phyloP scores from a whole-genome alignment of 352 stramenopile species.

The Phytophthora nicotianae region DNA sequence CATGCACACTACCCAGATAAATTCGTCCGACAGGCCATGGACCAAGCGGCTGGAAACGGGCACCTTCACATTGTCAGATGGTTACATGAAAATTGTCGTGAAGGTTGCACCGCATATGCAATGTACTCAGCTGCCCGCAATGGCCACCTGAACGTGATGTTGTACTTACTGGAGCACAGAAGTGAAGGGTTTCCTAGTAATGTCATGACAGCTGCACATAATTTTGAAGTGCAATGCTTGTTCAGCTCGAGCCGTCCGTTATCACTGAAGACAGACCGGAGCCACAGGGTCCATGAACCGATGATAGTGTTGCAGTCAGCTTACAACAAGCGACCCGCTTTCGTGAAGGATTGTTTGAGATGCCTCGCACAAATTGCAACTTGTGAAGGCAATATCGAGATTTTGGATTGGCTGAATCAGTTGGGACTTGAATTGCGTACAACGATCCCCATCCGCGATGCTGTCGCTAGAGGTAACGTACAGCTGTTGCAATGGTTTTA shows the following conservation, averaged over 20 bases:
- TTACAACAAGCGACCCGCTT: background rate
- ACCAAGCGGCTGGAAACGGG: background rate
- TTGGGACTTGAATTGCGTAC: slow-evolving; percentile 5
- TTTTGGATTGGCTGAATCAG: slow-evolving; percentile 6
- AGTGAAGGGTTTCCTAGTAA: background rate
- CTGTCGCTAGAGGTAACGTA: background rate
- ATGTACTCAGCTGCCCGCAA: background rate
- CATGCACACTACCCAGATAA: background rate
- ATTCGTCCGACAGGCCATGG: background rate
- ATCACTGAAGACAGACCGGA: background rate
- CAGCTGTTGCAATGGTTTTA: slow-evolving; percentile 13
- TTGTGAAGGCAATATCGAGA: background rate
- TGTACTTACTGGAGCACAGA: slow-evolving; percentile 2
- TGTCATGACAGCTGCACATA: background rate
- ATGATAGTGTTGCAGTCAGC: background rate
- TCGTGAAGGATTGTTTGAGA: slow-evolving; percentile 1
- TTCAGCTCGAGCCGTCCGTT: background rate
- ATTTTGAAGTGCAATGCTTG: background rate
- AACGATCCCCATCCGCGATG: background rate
- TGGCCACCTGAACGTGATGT: background rate
- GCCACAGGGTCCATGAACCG: background rate
- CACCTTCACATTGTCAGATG: background rate
- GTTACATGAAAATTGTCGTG: slow-evolving; percentile 2
- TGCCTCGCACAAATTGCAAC: background rate
- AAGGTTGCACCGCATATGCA: slow-evolving; percentile 1